These are phyloP conservation scores for Penicillium polonicum DNA, from an alignment of 2,329 filamentous ascomycete genomes.

Conservation along the genomic window DNA sequence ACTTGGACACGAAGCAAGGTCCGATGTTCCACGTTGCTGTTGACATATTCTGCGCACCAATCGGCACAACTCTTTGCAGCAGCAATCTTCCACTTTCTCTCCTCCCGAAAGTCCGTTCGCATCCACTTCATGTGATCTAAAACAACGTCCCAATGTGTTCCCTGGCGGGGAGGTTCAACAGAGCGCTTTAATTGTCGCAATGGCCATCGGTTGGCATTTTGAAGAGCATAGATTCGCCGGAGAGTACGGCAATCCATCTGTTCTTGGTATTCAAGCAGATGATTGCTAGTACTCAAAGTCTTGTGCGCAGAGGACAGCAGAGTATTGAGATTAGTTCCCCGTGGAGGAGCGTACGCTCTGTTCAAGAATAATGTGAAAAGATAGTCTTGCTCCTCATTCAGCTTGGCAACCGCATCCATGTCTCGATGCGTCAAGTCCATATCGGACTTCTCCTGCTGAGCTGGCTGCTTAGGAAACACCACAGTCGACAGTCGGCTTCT, in stretches of 20 bases:
- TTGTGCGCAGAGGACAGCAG: conserved; percentile 83
- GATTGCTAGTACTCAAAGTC: conserved; percentile 80
- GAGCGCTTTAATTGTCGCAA: conserved; percentile 83
- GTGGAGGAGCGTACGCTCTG: conserved; percentile 55
- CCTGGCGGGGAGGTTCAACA: conserved; percentile 72
- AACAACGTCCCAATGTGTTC: conserved; percentile 80
- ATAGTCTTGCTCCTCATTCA: conserved; percentile 57
- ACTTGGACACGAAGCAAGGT: conserved; percentile 65
- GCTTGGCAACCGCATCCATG: conserved; percentile 48
- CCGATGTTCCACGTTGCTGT: conserved; percentile 62
- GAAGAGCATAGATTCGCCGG: conserved; percentile 82
- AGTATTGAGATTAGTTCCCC: conserved; percentile 59
- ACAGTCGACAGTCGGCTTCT: conserved; percentile 69
- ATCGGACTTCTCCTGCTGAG: conserved; percentile 49
- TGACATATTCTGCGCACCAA: conserved; percentile 80
- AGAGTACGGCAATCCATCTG: conserved; percentile 84
- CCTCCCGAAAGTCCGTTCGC: conserved; percentile 91
- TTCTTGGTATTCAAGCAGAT: conserved; percentile 78
- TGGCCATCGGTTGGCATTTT: conserved; percentile 90
- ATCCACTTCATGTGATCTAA: conserved; percentile 96
- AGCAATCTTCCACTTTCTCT: conserved; percentile 88
- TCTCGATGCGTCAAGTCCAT: conserved; percentile 40
- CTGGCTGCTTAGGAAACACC: conserved; percentile 69
- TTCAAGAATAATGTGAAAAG: conserved; percentile 64
- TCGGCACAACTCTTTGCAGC: conserved; percentile 76